phyloP scores from a whole-genome alignment of 2,329 filamentous ascomycete genomes.

The Lecanicillium sp. region DNA sequence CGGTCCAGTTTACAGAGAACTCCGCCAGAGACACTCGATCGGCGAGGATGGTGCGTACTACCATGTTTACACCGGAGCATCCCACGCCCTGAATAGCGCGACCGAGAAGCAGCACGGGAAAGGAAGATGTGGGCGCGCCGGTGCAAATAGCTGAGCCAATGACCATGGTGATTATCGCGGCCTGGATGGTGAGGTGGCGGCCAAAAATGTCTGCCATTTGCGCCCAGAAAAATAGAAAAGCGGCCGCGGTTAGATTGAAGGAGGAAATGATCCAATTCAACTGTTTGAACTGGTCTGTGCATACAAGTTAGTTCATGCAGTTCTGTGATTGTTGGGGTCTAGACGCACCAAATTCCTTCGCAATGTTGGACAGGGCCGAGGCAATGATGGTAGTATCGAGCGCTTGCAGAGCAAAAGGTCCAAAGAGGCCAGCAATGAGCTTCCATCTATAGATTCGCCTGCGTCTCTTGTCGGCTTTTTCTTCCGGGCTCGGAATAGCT shows the following conservation, averaged over 20 bases:
- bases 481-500: no score
- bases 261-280: constrained; percentile 59
- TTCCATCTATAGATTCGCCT: constrained; percentile 38
- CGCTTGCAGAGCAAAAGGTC: constrained; percentile 51
- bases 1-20: constrained; percentile 47
- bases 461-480: constrained; percentile 8
- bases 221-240: constrained; percentile 54
- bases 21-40: constrained; percentile 51
- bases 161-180: constrained; percentile 43
- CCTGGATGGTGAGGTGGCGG: constrained; percentile 46
- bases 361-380: constrained; percentile 5
- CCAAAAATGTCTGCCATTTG: constrained; percentile 55
- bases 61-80: constrained; percentile 48
- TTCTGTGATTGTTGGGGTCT: not conserved
- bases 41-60: constrained; percentile 48
- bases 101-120: constrained; percentile 49
- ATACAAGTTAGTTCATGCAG: constrained; percentile 48
- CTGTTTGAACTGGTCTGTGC: constrained; percentile 41
- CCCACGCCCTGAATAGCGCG: constrained; percentile 51
- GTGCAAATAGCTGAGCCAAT: constrained; percentile 51
- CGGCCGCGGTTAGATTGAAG: constrained; percentile 55
- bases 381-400: constrained; percentile 50
- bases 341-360: constrained; percentile 6
- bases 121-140: constrained; percentile 38
- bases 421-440: constrained; percentile 44